These are phyloP conservation scores for Alternaria consortialis DNA, from an alignment of 2,329 filamentous ascomycete genomes.

Conservation along the genomic window DNA sequence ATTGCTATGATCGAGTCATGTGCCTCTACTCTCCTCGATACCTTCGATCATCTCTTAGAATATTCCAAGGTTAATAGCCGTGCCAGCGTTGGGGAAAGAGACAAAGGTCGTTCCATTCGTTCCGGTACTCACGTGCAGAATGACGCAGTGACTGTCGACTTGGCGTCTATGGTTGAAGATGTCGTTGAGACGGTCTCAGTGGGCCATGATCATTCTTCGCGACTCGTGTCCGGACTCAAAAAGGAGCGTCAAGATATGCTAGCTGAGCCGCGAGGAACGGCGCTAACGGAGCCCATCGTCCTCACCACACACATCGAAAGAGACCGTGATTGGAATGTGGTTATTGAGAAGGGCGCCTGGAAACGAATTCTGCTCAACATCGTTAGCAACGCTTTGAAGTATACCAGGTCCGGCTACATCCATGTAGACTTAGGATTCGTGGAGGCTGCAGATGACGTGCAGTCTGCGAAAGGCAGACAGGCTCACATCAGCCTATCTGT, in stretches of 20 bases:
- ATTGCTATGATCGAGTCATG: constrained; percentile 59
- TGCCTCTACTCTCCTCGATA: constrained; percentile 58
- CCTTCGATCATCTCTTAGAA: constrained; percentile 38
- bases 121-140: no score
- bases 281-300: background rate
- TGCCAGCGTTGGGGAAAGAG: background rate
- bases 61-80: constrained; percentile 32
- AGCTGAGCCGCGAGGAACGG: background rate
- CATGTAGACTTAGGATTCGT: constrained; percentile 17
- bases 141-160: background rate
- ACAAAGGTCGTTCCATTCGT: background rate
- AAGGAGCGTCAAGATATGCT: constrained; percentile 5
- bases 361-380: constrained; percentile 34
- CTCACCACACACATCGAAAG: constrained; percentile 15
- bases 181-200: constrained; percentile 14
- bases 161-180: constrained; percentile 13
- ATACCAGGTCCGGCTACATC: constrained; percentile 26
- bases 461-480: constrained; percentile 1
- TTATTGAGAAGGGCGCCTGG: constrained; percentile 21
- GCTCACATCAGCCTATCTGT: constrained; percentile 43
- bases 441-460: background rate
- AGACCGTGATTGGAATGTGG: constrained; percentile 11
- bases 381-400: constrained; percentile 37
- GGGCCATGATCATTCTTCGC: constrained; percentile 12
- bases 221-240: constrained; percentile 5